Evolutionary conservation across 2,329 filamentous ascomycete species (phyloP), one percentile per base, ranked within the genome.

Genomic region (Neophaeococcomyces mojaviensis): DNA sequence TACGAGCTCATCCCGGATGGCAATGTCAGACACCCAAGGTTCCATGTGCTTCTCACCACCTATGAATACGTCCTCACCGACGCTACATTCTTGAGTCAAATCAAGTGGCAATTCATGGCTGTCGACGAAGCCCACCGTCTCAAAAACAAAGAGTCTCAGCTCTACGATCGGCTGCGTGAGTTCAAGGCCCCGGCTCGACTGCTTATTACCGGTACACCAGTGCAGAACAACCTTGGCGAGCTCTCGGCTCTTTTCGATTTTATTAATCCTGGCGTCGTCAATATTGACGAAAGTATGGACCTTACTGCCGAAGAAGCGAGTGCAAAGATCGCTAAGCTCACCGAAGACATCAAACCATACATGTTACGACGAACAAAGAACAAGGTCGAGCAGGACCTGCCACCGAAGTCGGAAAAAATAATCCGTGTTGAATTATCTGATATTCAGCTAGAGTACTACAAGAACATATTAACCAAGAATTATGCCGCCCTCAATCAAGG

Each of bases 351-450:
- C 56, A 84, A 90, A 16, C 92, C 92, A 2, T 97, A 86, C 62
- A 97, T 98, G 72, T 74, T 98, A 43, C 87, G 92, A 32, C 84
- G 92, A 42, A 97, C 92, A 15, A 98, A 98, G 67, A 87, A 95
- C 61, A 96, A 92, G 47, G 94, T 98, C 6, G 92, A 97, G 64
- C 94, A 89, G 18, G 92, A 98, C 56, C 72, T 98, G 20, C 92
- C 92, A 10, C 88, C 90, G 1, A 98, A 98, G 71, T 95, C 88
- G 0, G 92, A 98, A 64, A 98, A 97, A 71, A 98, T 98, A 55
- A 94, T 98, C 62, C 88, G 94, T 46, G 92, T 98, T 33, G 92
- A 97, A 65, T 74, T 98, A 41, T 94, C 92, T 0, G 92, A 98
- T 65, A 83, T 97, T 22, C 92, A 98, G 62, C 73, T 97, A 8